Evolutionary conservation across 192 early-diverging fungal species (phyloP).

Genomic region (Coemansia sp.): DNA sequence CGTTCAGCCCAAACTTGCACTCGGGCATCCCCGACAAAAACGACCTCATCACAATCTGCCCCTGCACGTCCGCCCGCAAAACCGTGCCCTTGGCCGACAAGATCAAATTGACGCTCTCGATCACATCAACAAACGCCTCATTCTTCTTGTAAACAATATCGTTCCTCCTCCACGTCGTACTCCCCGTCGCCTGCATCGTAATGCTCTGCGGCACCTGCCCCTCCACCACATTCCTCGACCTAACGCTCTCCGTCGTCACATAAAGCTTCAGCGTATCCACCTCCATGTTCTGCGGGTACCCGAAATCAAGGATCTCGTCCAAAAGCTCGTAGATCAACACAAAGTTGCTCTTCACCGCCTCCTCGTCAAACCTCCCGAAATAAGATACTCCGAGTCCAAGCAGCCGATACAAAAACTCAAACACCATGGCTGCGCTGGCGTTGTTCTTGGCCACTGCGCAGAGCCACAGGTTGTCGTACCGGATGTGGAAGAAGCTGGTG

Average conservation of each 20-base stretch:
- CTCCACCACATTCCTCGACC: slow-evolving; percentile 58
- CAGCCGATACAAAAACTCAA: slow-evolving; percentile 74
- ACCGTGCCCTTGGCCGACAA: slow-evolving; percentile 86
- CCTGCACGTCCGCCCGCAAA: slow-evolving; percentile 83
- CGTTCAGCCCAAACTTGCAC: slow-evolving; percentile 96
- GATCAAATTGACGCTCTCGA: slow-evolving; percentile 93
- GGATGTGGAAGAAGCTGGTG: slow-evolving; percentile 93
- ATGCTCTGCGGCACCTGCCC: slow-evolving; percentile 66
- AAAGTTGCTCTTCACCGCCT: slow-evolving; percentile 83
- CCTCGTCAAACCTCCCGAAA: slow-evolving; percentile 81
- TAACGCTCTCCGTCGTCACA: slow-evolving; percentile 81
- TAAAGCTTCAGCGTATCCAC: slow-evolving; percentile 80
- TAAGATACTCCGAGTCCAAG: slow-evolving; percentile 71
- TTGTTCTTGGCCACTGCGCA: slow-evolving; percentile 79
- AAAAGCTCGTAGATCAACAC: slow-evolving; percentile 81
- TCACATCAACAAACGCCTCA: slow-evolving; percentile 98
- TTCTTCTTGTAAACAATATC: slow-evolving; percentile 97
- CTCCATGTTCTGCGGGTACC: slow-evolving; percentile 84
- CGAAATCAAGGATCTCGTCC: slow-evolving; percentile 85
- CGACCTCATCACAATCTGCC: slow-evolving; percentile 88
- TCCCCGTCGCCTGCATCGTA: slow-evolving; percentile 94
- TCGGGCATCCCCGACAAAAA: slow-evolving; percentile 98
- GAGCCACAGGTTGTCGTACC: slow-evolving; percentile 94
- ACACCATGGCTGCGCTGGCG: slow-evolving; percentile 75
- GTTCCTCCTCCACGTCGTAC: slow-evolving; percentile 86